A percentile compares a stretch with the other conserved stretches of the same genome.
Evolutionary conservation across 2,329 filamentous ascomycete species (phyloP).

Genomic region (Leptographium wingfieldii): DNA sequence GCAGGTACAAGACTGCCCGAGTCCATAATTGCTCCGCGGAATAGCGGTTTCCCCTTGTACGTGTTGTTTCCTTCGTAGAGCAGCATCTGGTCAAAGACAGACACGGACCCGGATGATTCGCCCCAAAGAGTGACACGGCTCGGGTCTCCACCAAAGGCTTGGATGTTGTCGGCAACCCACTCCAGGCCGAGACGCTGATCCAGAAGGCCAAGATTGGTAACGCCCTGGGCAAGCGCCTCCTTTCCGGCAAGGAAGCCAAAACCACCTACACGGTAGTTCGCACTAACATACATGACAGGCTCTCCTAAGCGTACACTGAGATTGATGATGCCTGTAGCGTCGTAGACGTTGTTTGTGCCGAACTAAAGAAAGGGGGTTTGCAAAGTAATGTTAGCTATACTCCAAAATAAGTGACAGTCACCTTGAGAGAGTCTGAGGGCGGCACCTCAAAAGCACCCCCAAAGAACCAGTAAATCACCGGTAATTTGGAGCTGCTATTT

Average conservation of each 20-base stretch:
- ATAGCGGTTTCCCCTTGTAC: conserved; percentile 63
- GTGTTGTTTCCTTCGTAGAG: conserved; percentile 53
- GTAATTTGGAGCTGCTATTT: conserved; percentile 40
- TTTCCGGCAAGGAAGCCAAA: conserved; percentile 63
- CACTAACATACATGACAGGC: conserved; percentile 60
- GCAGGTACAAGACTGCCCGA: conserved; percentile 52
- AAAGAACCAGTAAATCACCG: conserved; percentile 60
- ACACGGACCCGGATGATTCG: conserved; percentile 59
- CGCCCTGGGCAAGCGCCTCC: conserved; percentile 54
- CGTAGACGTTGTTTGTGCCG: conserved; percentile 38
- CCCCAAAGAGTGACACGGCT: conserved; percentile 72
- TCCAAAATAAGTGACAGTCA: neutral
- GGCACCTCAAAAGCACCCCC: conserved; percentile 48
- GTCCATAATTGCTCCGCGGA: conserved; percentile 69
- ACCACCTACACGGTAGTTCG: conserved; percentile 65
- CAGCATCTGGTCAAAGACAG: conserved; percentile 63
- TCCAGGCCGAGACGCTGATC: conserved; percentile 62
- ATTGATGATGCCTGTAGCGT: conserved; percentile 32
- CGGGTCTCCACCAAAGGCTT: conserved; percentile 65
- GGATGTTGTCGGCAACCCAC: conserved; percentile 70
- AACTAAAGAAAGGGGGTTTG: conserved; percentile 18
- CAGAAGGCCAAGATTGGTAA: conserved; percentile 56
- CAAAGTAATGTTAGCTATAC: neutral
- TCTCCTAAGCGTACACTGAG: conserved; percentile 37
- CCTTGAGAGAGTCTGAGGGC: neutral